Evolutionary conservation across 306 rosid species (phyloP), one percentile per base, ranked within the genome.

Genomic region (Alnus rubra): DNA sequence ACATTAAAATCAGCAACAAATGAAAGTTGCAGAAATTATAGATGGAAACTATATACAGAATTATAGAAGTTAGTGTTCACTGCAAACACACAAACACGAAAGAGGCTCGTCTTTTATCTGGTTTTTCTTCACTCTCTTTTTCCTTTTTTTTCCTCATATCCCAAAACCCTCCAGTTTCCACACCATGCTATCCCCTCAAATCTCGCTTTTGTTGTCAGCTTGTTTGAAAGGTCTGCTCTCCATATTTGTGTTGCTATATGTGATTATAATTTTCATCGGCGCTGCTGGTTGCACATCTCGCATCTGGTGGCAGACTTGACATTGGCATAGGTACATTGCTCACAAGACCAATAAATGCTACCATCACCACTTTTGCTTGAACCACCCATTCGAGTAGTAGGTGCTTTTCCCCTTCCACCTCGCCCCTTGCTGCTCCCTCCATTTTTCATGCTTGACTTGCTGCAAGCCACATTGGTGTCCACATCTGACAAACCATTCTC

Each of bases 401-500:
- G 35, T 74, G 79, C 87, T 74, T 84, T 87, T 51, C 84, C 87
- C 78, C 82, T 87, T 62, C 85, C 88, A 19, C 77, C 71, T 85
- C 76, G 83, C 37, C 84, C 71, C 73, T 84, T 86, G 73, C 86
- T 81, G 71, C 86, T 83, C 37, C 89, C 85, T 45, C 80, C 91
- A 79, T 71, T 86, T 77, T 88, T 86, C 9, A 89, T 83, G 77
- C 82, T 79, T 0, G 91, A 85, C 85, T 84, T 82, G 82, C 91
- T 88, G 7, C 86, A 79, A 83, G 89, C 60, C 0, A 85, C 91
- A 74, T 81, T 83, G 71, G 83, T 76, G 64, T 79, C 89, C 81
- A 88, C 91, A 48, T 88, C 88, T 67, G 86, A 37, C 53, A 86
- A 72, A 62, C 90, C 89, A 83, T 89, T 89, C 87, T 89, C 92